Evolutionary conservation across 805 yeast species (phyloP).

Genomic region (Candida ficus): DNA sequence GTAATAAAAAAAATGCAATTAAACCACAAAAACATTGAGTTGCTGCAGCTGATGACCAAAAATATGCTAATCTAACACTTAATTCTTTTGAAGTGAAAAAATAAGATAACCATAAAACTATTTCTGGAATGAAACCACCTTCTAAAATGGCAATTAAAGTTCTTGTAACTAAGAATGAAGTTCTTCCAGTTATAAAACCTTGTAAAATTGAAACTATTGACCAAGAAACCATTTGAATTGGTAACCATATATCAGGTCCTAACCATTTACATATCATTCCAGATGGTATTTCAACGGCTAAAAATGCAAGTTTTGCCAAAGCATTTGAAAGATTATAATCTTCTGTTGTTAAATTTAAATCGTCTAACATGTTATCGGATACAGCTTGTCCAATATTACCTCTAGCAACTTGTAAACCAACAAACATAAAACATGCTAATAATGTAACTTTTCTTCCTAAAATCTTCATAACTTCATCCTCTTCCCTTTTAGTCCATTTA

Average conservation of each 20-base stretch:
- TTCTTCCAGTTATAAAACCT: slow-evolving; percentile 35
- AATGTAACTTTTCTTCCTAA: slow-evolving; percentile 48
- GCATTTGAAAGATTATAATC: slow-evolving; percentile 57
- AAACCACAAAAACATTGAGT: slow-evolving; percentile 44
- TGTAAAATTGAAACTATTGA: slow-evolving; percentile 52
- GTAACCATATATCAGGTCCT: slow-evolving; percentile 60
- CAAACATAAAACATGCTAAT: slow-evolving; percentile 53
- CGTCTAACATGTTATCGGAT: slow-evolving; percentile 38
- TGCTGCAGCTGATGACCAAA: slow-evolving; percentile 51
- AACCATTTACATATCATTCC: slow-evolving; percentile 46
- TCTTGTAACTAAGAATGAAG: slow-evolving; percentile 41
- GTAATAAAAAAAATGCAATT: slow-evolving; percentile 49
- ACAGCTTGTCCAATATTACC: slow-evolving; percentile 53
- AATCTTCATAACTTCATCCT: slow-evolving; percentile 40
- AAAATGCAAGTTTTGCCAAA: slow-evolving; percentile 42
- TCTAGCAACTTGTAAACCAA: slow-evolving; percentile 53
- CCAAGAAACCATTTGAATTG: slow-evolving; percentile 54
- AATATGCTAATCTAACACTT: slow-evolving; percentile 52
- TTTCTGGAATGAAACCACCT: slow-evolving; percentile 70
- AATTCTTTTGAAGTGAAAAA: slow-evolving; percentile 60
- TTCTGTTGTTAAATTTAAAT: slow-evolving; percentile 42
- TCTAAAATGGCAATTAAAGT: slow-evolving; percentile 49
- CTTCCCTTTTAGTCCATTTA: slow-evolving; percentile 49
- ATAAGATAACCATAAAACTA: slow-evolving; percentile 60
- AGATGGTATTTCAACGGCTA: slow-evolving; percentile 54